A percentile compares a stretch with the other conserved stretches of the same genome.
phyloP scores from a whole-genome alignment of 257 asterid species.

The Penstemon barbatus region DNA sequence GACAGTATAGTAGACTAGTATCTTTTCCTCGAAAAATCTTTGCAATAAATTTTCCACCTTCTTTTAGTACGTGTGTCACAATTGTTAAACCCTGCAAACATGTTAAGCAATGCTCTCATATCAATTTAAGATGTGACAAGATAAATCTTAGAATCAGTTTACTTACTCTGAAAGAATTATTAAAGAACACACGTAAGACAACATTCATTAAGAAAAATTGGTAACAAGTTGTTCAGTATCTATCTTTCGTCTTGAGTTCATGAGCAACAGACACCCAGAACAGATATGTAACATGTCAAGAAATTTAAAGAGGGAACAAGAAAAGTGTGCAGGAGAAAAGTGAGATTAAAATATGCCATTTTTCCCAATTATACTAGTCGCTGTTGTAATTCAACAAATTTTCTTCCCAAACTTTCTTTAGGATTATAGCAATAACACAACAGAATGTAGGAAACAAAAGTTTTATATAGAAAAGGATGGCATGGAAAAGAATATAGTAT shows the following conservation, averaged over 20 bases:
- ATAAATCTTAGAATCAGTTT: too few relatives aligned
- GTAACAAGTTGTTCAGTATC: background rate
- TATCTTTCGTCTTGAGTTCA: background rate
- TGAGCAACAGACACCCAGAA: background rate
- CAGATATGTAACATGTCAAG: background rate
- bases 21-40: conserved; percentile 98
- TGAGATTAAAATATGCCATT: background rate
- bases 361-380: background rate
- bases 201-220: too few relatives aligned
- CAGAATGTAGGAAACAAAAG: background rate
- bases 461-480: background rate
- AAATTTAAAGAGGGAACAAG: background rate
- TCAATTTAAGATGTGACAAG: too few relatives aligned
- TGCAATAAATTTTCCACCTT: conserved; percentile 90
- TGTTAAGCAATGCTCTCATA: conserved; percentile 16
- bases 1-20: conserved; percentile 92
- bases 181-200: too few relatives aligned
- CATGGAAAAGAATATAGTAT: too few relatives aligned
- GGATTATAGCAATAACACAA: background rate
- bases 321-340: too few relatives aligned
- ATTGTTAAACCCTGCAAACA: conserved; percentile 87
- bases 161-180: too few relatives aligned
- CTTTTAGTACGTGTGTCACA: conserved; percentile 89
- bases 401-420: too few relatives aligned
- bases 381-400: background rate